phyloP scores from a whole-genome alignment of 2,329 filamentous ascomycete species.

The Hypoxylon rubiginosum region DNA sequence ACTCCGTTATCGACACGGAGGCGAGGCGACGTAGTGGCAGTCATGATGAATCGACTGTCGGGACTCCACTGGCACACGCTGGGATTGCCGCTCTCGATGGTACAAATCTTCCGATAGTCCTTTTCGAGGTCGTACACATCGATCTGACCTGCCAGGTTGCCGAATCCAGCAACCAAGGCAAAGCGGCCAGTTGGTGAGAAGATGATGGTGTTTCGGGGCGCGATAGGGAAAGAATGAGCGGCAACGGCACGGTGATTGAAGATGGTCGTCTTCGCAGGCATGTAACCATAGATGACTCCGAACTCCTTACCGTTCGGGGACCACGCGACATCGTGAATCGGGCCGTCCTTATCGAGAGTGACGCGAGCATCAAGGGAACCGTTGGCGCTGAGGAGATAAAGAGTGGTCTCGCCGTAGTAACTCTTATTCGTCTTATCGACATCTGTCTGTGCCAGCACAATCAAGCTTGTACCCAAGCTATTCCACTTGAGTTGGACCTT shows the following conservation, averaged over 20 bases:
- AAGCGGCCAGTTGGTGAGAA: constrained; percentile 96
- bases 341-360: constrained; percentile 94
- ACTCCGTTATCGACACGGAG: constrained; percentile 97
- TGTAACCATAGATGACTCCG: constrained; percentile 96
- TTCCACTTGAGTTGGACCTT: constrained; percentile 99
- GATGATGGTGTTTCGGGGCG: constrained; percentile 91
- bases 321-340: constrained; percentile 98
- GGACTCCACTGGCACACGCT: constrained; percentile 98
- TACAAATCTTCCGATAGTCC: constrained; percentile 91
- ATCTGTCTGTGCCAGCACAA: constrained; percentile 96
- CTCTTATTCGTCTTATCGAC: constrained; percentile 99
- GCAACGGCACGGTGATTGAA: constrained; percentile 91
- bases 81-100: constrained; percentile 94
- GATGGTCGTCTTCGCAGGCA: constrained; percentile 99
- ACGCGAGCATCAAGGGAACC: constrained; percentile 94
- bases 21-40: constrained; percentile 95
- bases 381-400: constrained; percentile 93
- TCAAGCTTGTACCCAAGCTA: constrained; percentile 86
- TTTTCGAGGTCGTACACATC: constrained; percentile 97
- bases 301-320: constrained; percentile 98
- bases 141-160: constrained; percentile 96
- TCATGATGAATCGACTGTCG: constrained; percentile 94
- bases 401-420: constrained; percentile 98
- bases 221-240: constrained; percentile 87
- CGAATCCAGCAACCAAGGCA: constrained; percentile 94